Conservation (phyloP, 345 rosid species). For the Euphorbia lathyris region DNA sequence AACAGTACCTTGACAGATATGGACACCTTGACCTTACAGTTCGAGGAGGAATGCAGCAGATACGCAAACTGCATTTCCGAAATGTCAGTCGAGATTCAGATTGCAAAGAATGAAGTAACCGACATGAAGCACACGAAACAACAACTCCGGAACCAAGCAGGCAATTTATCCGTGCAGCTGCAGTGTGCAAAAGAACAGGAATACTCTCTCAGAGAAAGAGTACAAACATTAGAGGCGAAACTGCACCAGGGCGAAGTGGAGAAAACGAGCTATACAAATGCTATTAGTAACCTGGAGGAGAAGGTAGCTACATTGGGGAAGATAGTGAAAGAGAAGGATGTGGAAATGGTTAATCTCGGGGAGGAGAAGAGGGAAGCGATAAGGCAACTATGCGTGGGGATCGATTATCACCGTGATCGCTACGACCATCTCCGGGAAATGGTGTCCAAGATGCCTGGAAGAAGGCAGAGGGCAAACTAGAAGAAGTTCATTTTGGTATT, state of each 20-base stretch:
- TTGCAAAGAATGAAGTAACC: slow-evolving; percentile 42
- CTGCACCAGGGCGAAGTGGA: slow-evolving; percentile 47
- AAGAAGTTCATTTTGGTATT: slow-evolving; percentile 14
- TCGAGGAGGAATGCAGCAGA: slow-evolving; percentile 37
- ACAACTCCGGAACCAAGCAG: slow-evolving; percentile 33
- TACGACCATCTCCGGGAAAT: slow-evolving; percentile 51
- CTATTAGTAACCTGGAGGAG: slow-evolving; percentile 31
- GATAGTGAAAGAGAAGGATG: slow-evolving; percentile 45
- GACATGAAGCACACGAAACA: slow-evolving; percentile 41
- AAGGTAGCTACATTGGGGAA: slow-evolving; percentile 44
- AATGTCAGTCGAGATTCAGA: slow-evolving; percentile 39
- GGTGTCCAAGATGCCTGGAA: slow-evolving; percentile 38
- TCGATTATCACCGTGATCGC: slow-evolving; percentile 71
- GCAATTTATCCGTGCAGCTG: slow-evolving; percentile 32
- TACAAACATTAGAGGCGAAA: slow-evolving; percentile 44
- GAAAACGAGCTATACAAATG: slow-evolving; percentile 42
- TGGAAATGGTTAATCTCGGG: slow-evolving; percentile 39
- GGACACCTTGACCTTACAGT: slow-evolving; percentile 37
- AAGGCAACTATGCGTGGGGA: slow-evolving; percentile 80
- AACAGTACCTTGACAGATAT: slow-evolving; percentile 33
- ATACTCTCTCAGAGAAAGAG: slow-evolving; percentile 31
- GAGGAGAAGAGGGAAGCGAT: slow-evolving; percentile 93
- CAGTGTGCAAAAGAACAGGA: slow-evolving; percentile 38
- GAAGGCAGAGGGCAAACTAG: slow-evolving; percentile 31
- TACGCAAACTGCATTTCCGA: slow-evolving; percentile 38